Base-by-base conservation (phyloP, 2,329 filamentous ascomycete species). In the Trichoderma endophyticum region DNA sequence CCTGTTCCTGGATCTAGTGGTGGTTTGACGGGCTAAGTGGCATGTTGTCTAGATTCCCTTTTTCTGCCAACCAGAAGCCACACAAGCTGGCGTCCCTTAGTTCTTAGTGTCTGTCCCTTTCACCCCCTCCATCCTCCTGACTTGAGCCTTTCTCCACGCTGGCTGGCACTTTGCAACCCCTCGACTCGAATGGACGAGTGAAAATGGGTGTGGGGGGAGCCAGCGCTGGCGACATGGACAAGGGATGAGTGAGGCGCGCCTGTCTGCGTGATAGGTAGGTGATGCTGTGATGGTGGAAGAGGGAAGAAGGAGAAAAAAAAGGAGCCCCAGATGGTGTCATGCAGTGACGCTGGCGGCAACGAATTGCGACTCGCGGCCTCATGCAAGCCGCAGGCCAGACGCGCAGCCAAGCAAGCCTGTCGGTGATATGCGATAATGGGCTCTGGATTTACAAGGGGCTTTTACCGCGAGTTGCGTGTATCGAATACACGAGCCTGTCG, bases 271-370 rank as follows among this genome's bases (percentile, higher is more conserved):
- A 73, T 71, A 67, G 62, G 71, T 39, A 3, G 4, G 36, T 32
- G 39, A 56, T 69, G 69, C 26, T 24, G 14, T 63, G 68, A 70
- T 73, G 65, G 69, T 68, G 59, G 30, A 57, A 39, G 21, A 54
- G 34, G 51, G 30, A 24, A 24, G 59, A 14, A 26, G 11, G 11
- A 39, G 24, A 39, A 68, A 56, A 43, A 43, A 68, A 69, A 67
- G 39, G 26, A 48, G 68, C 65, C 72, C 73, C 72, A 71, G 75
- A 76, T 78, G 77, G 77, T 78, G 77, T 77, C 75, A 78, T 78
- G 77, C 77, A 78, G 75, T 68, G 67, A 70, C 60, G 36, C 36
- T 26, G 48, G 54, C 32, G 62, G 70, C 61, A 62, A 59, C 71
- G 68, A 73, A 73, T 73, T 54, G 68, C 36, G 43, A 48, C 39